These are phyloP conservation scores for Sugiyamaella pinicola DNA, from an alignment of 1,139 yeast genomes.

Conservation along the genomic window DNA sequence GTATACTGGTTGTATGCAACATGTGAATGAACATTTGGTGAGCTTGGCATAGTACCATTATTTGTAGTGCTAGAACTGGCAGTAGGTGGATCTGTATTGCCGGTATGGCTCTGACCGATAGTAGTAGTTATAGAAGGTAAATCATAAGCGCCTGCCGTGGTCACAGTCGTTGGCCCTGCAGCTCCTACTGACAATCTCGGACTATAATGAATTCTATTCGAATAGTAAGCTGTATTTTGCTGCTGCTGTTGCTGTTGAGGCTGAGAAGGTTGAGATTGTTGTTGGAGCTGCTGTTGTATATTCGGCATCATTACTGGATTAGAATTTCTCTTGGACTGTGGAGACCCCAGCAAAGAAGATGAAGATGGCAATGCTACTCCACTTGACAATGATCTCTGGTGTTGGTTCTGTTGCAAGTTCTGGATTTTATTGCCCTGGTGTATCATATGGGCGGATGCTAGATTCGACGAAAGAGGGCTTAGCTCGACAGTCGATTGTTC, in stretches of 20 bases:
- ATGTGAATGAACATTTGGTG: constrained; percentile 12
- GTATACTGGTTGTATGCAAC: constrained; percentile 11
- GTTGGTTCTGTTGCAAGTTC: background rate
- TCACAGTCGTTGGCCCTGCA: background rate
- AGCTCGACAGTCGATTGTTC: constrained; percentile 15
- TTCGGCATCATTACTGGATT: constrained; percentile 8
- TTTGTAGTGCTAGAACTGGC: background rate
- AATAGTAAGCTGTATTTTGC: constrained; percentile 13
- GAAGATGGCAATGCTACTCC: constrained; percentile 13
- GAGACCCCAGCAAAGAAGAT: background rate
- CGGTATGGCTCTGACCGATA: background rate
- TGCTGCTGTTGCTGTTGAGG: constrained; percentile 18
- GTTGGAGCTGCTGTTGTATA: constrained; percentile 3
- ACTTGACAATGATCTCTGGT: constrained; percentile 22
- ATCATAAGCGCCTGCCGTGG: background rate
- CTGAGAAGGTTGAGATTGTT: no score
- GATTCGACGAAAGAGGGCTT: background rate
- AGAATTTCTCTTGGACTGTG: constrained; percentile 16
- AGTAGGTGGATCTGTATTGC: background rate
- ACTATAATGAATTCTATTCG: constrained; percentile 14
- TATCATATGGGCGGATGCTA: constrained; percentile 5
- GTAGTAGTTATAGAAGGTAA: background rate
- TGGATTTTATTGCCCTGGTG: constrained; percentile 2
- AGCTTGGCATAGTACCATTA: background rate
- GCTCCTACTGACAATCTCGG: constrained; percentile 6